Conservation (phyloP, 139 green algal species). For the Chlamydomonas schloesseri region DNA sequence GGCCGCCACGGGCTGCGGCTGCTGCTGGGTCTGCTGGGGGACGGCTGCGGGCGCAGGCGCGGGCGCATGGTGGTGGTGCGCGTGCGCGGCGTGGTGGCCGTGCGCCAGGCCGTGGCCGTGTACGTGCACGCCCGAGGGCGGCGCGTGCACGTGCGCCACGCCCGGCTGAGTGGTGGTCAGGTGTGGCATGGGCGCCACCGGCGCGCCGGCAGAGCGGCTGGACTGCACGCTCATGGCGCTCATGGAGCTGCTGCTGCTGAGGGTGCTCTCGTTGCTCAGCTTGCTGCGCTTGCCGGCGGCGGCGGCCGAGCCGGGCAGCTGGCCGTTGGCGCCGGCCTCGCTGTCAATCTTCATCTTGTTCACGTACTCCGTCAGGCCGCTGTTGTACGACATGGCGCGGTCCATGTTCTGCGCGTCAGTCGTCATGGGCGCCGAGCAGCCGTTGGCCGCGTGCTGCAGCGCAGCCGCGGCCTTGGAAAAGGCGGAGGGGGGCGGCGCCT, state of each 20-base stretch:
- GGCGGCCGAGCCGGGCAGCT: not conserved
- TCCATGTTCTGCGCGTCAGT: slow-evolving; percentile 9
- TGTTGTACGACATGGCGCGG: slow-evolving; percentile 28
- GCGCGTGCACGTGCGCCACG: not conserved
- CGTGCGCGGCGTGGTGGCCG: not conserved
- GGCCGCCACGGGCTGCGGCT: not conserved
- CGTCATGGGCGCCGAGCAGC: not conserved
- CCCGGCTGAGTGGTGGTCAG: slow-evolving; percentile 7
- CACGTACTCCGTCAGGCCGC: slow-evolving; percentile 45
- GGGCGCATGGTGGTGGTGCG: not conserved
- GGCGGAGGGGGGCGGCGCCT: not conserved
- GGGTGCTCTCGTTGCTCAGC: slow-evolving; percentile 32
- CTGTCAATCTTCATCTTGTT: slow-evolving; percentile 54
- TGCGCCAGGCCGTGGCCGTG: slow-evolving; percentile 3
- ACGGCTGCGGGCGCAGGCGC: not conserved
- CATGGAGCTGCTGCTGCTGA: not conserved
- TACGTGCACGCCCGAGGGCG: not conserved
- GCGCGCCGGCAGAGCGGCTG: slow-evolving; percentile 21
- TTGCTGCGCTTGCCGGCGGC: slow-evolving; percentile 49
- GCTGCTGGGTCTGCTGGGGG: not conserved
- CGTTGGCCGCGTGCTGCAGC: not conserved
- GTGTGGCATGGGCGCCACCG: slow-evolving; percentile 34
- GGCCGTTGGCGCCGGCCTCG: slow-evolving; percentile 1
- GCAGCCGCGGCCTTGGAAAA: slow-evolving; percentile 37
- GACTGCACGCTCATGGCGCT: slow-evolving; percentile 28